Conservation (phyloP, 2,329 filamentous ascomycete genomes). For the Nothophoma quercina region DNA sequence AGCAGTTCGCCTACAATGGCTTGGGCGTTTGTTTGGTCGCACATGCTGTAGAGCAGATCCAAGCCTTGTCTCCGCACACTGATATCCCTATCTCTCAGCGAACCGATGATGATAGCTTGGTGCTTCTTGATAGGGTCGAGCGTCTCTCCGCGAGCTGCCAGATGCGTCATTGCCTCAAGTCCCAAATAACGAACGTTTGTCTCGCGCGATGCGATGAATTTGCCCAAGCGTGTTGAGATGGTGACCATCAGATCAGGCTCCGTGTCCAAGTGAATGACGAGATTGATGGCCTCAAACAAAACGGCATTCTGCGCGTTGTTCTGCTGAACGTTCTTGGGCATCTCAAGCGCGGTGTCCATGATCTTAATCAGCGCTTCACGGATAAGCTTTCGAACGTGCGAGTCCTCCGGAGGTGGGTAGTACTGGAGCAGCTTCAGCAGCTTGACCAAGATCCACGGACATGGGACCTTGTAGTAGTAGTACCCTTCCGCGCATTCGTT, state of each 20-base stretch:
- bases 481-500: conserved; percentile 90
- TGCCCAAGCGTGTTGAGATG: conserved; percentile 87
- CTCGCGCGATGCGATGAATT: conserved; percentile 95
- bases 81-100: conserved; percentile 93
- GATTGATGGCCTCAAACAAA: conserved; percentile 96
- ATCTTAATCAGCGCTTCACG: conserved; percentile 91
- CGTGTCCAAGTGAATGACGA: conserved; percentile 96
- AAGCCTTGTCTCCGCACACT: conserved; percentile 95
- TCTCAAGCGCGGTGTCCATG: conserved; percentile 87
- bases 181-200: conserved; percentile 97
- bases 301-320: conserved; percentile 99
- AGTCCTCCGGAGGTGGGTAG: conserved; percentile 95
- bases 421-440: conserved; percentile 91
- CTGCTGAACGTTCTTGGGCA: conserved; percentile 97
- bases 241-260: conserved; percentile 96
- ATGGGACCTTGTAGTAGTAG: conserved; percentile 99
- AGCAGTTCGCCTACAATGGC: conserved; percentile 93
- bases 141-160: conserved; percentile 91
- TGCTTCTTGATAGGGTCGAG: conserved; percentile 98
- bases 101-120: conserved; percentile 93
- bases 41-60: conserved; percentile 99
- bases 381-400: conserved; percentile 88
- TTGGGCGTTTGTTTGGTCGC: conserved; percentile 91
- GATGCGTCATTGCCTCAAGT: conserved; percentile 96
- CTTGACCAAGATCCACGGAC: conserved; percentile 98